A percentile compares a stretch with the other conserved stretches of the same genome.
These are phyloP conservation scores for Psophocarpus tetragonolobus DNA, from an alignment of 306 rosid species.

Conservation along the genomic window DNA sequence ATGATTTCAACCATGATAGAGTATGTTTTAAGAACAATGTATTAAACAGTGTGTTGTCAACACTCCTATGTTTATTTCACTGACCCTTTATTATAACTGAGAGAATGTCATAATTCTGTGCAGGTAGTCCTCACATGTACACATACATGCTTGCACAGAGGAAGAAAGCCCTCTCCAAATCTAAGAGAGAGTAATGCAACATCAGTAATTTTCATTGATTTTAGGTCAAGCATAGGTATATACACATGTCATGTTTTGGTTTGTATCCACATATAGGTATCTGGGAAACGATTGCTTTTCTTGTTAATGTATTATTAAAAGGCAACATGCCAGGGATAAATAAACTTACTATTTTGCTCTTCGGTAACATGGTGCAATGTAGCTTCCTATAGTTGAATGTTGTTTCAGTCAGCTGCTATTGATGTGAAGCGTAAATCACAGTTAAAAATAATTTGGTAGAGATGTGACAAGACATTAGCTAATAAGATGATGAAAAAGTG, in stretches of 20 bases:
- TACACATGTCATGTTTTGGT: slow-evolving; percentile 16
- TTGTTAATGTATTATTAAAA: slow-evolving; percentile 14
- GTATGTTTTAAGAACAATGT: too few species aligned
- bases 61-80: too few species aligned
- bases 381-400: background rate
- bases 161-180: slow-evolving; percentile 69
- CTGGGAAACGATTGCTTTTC: background rate
- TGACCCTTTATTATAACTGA: slow-evolving; percentile 4
- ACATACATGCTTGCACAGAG: slow-evolving; percentile 76
- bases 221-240: slow-evolving; percentile 12
- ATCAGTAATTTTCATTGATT: background rate
- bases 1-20: too few species aligned
- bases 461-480: background rate
- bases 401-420: background rate
- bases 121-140: slow-evolving; percentile 86
- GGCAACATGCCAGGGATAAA: background rate
- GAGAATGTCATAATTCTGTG: slow-evolving; percentile 31
- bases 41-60: too few species aligned
- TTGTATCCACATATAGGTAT: slow-evolving; percentile 3
- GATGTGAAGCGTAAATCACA: background rate
- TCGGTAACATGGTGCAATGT: background rate
- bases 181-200: slow-evolving; percentile 51
- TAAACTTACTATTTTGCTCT: background rate
- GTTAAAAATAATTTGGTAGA: background rate
- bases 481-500: background rate